Conservation (phyloP, 768 basidiomycete genomes). For the Russula sp. region DNA sequence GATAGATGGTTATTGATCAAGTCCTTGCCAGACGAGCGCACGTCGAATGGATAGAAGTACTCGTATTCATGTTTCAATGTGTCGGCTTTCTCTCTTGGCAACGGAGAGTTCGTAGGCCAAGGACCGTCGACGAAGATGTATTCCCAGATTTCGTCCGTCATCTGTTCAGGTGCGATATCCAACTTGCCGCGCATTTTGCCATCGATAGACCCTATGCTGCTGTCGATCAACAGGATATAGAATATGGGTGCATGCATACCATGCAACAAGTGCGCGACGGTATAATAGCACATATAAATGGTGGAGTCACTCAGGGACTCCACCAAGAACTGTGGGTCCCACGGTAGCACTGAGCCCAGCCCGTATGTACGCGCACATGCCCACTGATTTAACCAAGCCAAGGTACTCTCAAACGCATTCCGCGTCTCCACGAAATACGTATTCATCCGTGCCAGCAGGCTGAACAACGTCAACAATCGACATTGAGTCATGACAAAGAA, state of each 20-base stretch:
- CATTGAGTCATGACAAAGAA: slow-evolving; percentile 15
- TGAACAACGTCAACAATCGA: slow-evolving; percentile 27
- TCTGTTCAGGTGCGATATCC: slow-evolving; percentile 79
- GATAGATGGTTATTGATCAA: slow-evolving; percentile 93
- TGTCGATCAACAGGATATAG: slow-evolving; percentile 11
- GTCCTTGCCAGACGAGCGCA: slow-evolving; percentile 97
- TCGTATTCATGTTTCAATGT: slow-evolving; percentile 83
- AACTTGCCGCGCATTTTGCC: slow-evolving; percentile 76
- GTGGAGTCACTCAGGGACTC: slow-evolving; percentile 97
- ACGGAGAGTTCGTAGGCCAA: slow-evolving; percentile 58
- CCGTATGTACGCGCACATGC: slow-evolving; percentile 98
- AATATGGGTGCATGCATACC: slow-evolving; percentile 38
- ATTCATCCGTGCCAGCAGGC: slow-evolving; percentile 79
- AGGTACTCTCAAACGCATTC: slow-evolving; percentile 82
- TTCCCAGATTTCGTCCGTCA: slow-evolving; percentile 98
- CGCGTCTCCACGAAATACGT: slow-evolving; percentile 89
- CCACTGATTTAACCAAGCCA: slow-evolving; percentile 97
- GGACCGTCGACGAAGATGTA: slow-evolving; percentile 78
- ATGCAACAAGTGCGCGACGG: slow-evolving; percentile 85
- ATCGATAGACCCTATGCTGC: slow-evolving; percentile 54
- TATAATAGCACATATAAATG: slow-evolving; percentile 98
- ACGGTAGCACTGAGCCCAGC: slow-evolving; percentile 89
- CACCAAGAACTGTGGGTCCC: slow-evolving; percentile 95
- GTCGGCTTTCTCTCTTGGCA: slow-evolving; percentile 73
- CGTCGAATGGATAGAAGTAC: slow-evolving; percentile 98